Evolutionary conservation across 805 yeast genomes (phyloP), one percentile per base, ranked within the genome.

Genomic region (Saturnispora silvae): DNA sequence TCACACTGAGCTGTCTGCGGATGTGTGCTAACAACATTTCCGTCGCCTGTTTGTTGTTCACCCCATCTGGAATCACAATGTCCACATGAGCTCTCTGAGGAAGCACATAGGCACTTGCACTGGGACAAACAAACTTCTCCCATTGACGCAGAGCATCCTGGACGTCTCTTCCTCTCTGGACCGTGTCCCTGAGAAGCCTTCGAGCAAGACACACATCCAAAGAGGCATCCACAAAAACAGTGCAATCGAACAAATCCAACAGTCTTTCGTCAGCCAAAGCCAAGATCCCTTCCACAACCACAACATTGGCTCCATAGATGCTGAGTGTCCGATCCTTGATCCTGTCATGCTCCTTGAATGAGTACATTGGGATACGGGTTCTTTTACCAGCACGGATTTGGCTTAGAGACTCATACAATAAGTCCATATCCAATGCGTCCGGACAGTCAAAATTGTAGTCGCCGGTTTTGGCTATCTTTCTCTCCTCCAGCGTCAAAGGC

Each of bases 271-370:
- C 85, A 43, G 78, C 75, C 31, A 92, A 58, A 0, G 95, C 85
- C 53, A 82, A 84, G 3, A 92, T 76, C 2, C 98, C 98, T 57
- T 92, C 98, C 27, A 92, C 63, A 5, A 92, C 80, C 37, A 92
- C 81, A 16, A 92, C 94, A 54, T 86, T 86, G 13, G 96, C 96
- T 2, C 96, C 97, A 51, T 86, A 87, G 15, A 92, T 75, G 3
- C 87, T 77, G 34, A 78, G 64, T n/a, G 67, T 66, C 51, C 79
- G 75, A 28, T 67, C 72, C 1, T 89, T 71, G n/a, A n/a, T n/a
- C 47, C 78, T 56, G 33, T 63, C 61, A 53, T 81, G 94, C 31
- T 65, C 52, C 44, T 64, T 58, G 62, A 84, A 79, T 40, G 96
- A 68, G 59, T 78, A 69, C 29, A 75, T 69, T 18, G 96, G 77